Base-by-base conservation (phyloP, 2,329 filamentous ascomycete species). In the Diaporthe velutina region DNA sequence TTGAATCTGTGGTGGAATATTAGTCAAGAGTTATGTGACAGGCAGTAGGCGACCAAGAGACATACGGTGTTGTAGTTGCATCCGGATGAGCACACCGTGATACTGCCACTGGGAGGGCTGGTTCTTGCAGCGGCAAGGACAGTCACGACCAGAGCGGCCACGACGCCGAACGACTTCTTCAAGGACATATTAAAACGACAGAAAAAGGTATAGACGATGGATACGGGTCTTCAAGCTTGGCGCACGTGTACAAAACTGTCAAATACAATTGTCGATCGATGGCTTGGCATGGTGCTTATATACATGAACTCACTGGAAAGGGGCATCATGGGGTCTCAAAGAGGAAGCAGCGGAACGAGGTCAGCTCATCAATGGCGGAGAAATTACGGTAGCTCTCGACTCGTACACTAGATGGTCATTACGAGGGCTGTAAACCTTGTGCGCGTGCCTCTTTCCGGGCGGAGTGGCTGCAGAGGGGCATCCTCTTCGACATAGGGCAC, bases 41-140 rank as follows among this genome's bases (percentile, higher is more conserved):
- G 9, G 22, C 30, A 8, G 9, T 1, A 30, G 33, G 15, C 6
- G 19, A 12, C 13, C 22, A 10, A 13, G 48, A 52, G 2, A 50
- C 75, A 17, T 35, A 76, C 75, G 9, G 68, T 76, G 13, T 57
- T 70, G 61, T 75, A 75, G 61, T 73, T 74, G 57, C 75, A 76
- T 42, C 35, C 75, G 38, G 60, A 70, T 22, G 28, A 40, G 73
- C 75, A 76, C 38, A 76, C 75, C 5, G 75, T 76, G 64, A 76
- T 76, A 40, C 68, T 73, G 12, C 75, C 75, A 35, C 72, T 74
- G 2, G 74, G 72, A 48, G 74, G 66, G 38, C 71, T 76, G 40
- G 74, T 74, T n/a, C 74, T 73, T 4, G 72, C 64, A 40, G 71
- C 45, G 12, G 48, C 74, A 33, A 76, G 45, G 42, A 52, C 74